These are phyloP conservation scores for Vitis labrusca DNA, from an alignment of 164 flowering plant genomes.

Conservation along the genomic window DNA sequence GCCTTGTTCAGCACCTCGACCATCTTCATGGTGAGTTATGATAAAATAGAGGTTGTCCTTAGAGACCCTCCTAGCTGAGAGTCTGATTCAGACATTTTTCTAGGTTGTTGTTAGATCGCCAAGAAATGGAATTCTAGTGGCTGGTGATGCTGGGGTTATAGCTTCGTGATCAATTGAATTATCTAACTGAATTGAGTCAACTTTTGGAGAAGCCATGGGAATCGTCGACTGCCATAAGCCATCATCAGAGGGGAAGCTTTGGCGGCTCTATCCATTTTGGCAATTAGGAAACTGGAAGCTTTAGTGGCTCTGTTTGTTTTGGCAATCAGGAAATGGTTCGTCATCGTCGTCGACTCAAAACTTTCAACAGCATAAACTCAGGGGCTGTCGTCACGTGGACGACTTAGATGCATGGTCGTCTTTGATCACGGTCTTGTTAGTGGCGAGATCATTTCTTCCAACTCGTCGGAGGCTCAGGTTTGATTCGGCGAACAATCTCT, in stretches of 20 bases:
- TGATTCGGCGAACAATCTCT: constrained; percentile 53
- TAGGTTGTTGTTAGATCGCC: no score
- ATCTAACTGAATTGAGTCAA: no score
- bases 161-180: no score
- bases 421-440: constrained; percentile 41
- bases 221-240: constrained; percentile 16
- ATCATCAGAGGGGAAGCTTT: constrained; percentile 22
- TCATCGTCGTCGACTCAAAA: constrained; percentile 40
- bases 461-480: constrained; percentile 55
- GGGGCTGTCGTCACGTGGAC: constrained; percentile 9
- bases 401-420: constrained; percentile 8
- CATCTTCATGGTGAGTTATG: no score
- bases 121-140: no score
- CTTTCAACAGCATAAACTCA: constrained; percentile 15
- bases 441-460: constrained; percentile 59
- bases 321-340: not conserved
- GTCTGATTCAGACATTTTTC: no score
- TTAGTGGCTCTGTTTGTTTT: no score
- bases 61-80: no score
- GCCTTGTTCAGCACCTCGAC: no score
- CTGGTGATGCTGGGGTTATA: no score
- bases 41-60: no score
- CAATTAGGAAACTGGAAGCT: constrained; percentile 13
- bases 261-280: constrained; percentile 51
- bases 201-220: constrained; percentile 23